Evolutionary conservation across 805 yeast species (phyloP).

Genomic region (Wickerhamiella alocasiicola): DNA sequence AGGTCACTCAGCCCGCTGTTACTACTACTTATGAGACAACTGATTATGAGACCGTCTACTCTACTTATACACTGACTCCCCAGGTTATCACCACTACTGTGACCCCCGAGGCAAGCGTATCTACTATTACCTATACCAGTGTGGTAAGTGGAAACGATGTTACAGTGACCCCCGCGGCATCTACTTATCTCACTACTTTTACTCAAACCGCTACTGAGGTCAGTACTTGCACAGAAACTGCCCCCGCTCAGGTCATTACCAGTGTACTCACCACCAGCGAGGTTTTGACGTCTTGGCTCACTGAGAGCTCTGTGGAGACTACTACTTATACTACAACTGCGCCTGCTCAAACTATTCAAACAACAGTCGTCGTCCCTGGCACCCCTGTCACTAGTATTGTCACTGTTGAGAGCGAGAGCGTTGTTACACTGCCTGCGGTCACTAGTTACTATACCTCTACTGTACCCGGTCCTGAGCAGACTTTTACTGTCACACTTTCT

Average conservation of each 20-base stretch:
- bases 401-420: not conserved
- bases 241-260: not conserved
- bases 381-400: not conserved
- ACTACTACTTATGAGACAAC: slow-evolving; percentile 4
- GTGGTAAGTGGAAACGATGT: not conserved
- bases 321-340: not conserved
- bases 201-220: slow-evolving; percentile 1
- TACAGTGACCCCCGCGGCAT: not conserved
- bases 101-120: not conserved
- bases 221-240: slow-evolving; percentile 4
- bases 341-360: not conserved
- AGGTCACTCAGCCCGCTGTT: slow-evolving; percentile 5
- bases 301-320: not conserved
- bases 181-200: slow-evolving; percentile 2
- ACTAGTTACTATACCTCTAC: not conserved
- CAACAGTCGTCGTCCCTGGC: slow-evolving; percentile 1
- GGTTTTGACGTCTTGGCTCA: slow-evolving; percentile 6
- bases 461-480: not conserved
- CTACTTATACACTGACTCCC: slow-evolving; percentile 9
- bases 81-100: slow-evolving; percentile 7
- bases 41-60: slow-evolving; percentile 1
- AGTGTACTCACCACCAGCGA: slow-evolving; percentile 1
- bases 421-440: not conserved
- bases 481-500: slow-evolving; percentile 2
- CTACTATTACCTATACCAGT: slow-evolving; percentile 1